A percentile compares a stretch with the other conserved stretches of the same genome.
These are phyloP conservation scores for Friedmanniomyces endolithicus DNA, from an alignment of 495 filamentous ascomycete genomes.

Conservation along the genomic window DNA sequence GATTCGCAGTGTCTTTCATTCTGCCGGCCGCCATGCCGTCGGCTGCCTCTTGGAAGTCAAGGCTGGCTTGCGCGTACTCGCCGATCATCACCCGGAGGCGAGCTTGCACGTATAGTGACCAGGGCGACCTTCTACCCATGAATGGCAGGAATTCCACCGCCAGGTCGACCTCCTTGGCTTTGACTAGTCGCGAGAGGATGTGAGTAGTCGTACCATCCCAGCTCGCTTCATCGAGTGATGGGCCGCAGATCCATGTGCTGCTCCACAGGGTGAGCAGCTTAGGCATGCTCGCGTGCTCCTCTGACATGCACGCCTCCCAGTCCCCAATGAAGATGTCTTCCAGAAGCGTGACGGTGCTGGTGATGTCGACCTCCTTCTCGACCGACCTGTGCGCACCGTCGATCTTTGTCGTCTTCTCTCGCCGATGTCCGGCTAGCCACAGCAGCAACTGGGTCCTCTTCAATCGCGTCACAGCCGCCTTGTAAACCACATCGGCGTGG, in stretches of 20 bases:
- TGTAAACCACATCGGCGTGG: constrained; percentile 53
- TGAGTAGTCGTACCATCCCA: constrained; percentile 38
- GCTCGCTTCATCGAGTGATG: constrained; percentile 7
- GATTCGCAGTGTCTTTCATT: constrained; percentile 37
- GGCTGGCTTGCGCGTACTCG: constrained; percentile 58
- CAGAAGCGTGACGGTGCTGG: constrained; percentile 15
- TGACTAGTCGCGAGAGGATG: constrained; percentile 43
- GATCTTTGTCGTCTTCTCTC: neutral
- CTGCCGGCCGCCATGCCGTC: constrained; percentile 43
- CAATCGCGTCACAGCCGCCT: constrained; percentile 51
- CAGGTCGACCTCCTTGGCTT: constrained; percentile 23
- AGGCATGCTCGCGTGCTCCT: neutral
- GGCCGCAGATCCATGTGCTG: constrained; percentile 21
- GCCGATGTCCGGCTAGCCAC: constrained; percentile 53
- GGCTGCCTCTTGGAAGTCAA: constrained; percentile 70
- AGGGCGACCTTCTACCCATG: constrained; percentile 48
- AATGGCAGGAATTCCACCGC: constrained; percentile 43
- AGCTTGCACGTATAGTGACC: constrained; percentile 78
- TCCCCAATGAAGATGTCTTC: constrained; percentile 25
- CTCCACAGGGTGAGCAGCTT: constrained; percentile 30
- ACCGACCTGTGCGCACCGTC: neutral
- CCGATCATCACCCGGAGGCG: constrained; percentile 62
- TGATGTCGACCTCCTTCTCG: neutral
- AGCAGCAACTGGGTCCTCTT: constrained; percentile 62
- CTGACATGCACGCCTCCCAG: constrained; percentile 14